Percentiles rank a stretch among this genome's conserved stretches.
These are phyloP conservation scores for Penicillium sp. DNA, from an alignment of 2,329 filamentous ascomycete species.

Conservation along the genomic window DNA sequence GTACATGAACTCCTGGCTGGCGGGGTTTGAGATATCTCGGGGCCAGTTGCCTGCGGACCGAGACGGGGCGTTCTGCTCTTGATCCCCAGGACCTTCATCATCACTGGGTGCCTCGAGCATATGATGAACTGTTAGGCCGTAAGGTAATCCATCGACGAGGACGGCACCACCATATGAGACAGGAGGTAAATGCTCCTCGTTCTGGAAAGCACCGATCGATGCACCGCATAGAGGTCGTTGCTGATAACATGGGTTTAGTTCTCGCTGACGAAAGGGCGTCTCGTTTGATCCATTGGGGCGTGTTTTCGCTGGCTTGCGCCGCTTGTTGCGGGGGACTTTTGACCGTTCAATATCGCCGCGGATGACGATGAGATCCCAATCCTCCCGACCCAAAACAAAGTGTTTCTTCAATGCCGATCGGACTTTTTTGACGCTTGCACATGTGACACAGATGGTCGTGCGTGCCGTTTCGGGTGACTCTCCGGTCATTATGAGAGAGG, in stretches of 20 bases:
- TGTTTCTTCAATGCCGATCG: slow-evolving; percentile 55
- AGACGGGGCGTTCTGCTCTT: slow-evolving; percentile 32
- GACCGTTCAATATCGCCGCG: slow-evolving; percentile 55
- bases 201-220: slow-evolving; percentile 86
- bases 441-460: slow-evolving; percentile 61
- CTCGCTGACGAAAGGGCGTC: slow-evolving; percentile 26
- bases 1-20: slow-evolving; percentile 33
- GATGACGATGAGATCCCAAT: slow-evolving; percentile 58
- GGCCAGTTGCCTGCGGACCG: slow-evolving; percentile 46
- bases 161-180: slow-evolving; percentile 88
- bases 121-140: slow-evolving; percentile 95
- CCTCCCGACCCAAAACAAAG: slow-evolving; percentile 53
- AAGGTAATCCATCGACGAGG: slow-evolving; percentile 74
- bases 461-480: slow-evolving; percentile 53
- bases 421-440: slow-evolving; percentile 55
- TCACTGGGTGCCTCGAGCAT: slow-evolving; percentile 71
- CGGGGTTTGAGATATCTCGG: slow-evolving; percentile 17
- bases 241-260: slow-evolving; percentile 70
- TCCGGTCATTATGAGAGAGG: slow-evolving; percentile 58
- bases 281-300: slow-evolving; percentile 25
- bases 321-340: slow-evolving; percentile 46
- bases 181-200: slow-evolving; percentile 78
- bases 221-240: slow-evolving; percentile 75
- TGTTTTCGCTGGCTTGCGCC: slow-evolving; percentile 35
- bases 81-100: slow-evolving; percentile 46